Base-by-base conservation (phyloP, 2,329 filamentous ascomycete genomes). In the Ceratocystis albifundus region DNA sequence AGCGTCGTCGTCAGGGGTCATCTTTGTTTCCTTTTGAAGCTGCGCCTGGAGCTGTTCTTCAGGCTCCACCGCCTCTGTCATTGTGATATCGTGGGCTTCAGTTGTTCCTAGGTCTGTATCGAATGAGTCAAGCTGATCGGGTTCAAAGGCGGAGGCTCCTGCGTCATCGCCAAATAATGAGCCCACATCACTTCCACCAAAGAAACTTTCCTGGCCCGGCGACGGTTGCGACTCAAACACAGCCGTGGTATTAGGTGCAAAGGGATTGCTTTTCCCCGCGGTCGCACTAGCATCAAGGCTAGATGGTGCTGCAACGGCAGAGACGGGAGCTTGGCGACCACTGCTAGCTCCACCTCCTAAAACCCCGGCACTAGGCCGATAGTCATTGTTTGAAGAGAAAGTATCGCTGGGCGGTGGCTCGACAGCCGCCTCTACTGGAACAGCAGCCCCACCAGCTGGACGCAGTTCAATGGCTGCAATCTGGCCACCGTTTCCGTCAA, bases 391-490 rank as follows among this genome's bases (percentile, higher is more conserved):
- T n/a, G 85, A 87, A 0, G 84, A 83, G 67, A 92, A 88, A 0
- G 89, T 95, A 4, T 85, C 85, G 70, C 84, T 88, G 0, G 55
- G 61, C 2, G 59, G 57, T 2, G 64, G 65, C 7, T 65, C 65
- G 7, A 66, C 20, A 25, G 67, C 69, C 0, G 86, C 86, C 68
- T 89, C 88, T 65, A 85, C 84, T 0, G 92, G 90, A 1, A 97
- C 83, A 0, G 89, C 86, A 0, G 89, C 76, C 41, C 84, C 87
- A 28, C 86, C 90, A 65, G 88, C 80, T 1, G 94, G 93, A 2
- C 94, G 83, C 67, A 90, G 82, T 75, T 97, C 92, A 50, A 99
- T 86, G 1, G 90, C 85, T 1, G 90, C 94, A 68, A 97, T 91
- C 73, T 99, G 94, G 4, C 88, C 81, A 15, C 87, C 89, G 65